phyloP scores from a whole-genome alignment of 1,139 yeast genomes.

The Starmera stellimalicola region DNA sequence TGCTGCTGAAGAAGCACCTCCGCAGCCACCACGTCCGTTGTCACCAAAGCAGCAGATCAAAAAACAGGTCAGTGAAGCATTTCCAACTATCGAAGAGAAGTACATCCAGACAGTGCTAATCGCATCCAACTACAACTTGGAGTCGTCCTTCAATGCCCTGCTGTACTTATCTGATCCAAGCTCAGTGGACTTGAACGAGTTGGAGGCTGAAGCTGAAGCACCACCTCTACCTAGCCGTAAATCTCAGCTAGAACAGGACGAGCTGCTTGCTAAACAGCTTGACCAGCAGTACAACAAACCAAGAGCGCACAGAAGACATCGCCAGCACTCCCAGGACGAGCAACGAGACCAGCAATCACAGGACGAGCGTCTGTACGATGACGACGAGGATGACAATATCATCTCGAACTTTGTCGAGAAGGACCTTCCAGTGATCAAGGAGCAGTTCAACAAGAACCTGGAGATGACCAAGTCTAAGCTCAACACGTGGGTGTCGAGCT shows the following conservation, averaged over 20 bases:
- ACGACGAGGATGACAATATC: conserved; percentile 39
- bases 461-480: conserved; percentile 78
- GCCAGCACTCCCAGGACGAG: conserved; percentile 27
- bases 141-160: conserved; percentile 83
- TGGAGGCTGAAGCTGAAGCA: conserved; percentile 27
- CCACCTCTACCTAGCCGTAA: conserved; percentile 16
- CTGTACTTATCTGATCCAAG: conserved; percentile 73
- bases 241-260: conserved; percentile 64
- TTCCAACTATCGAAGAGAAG: conserved; percentile 65
- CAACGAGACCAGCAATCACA: conserved; percentile 39
- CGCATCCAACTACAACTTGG: conserved; percentile 75
- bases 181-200: conserved; percentile 49
- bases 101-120: conserved; percentile 70
- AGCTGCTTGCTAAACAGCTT: conserved; percentile 68
- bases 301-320: conserved; percentile 17
- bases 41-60: conserved; percentile 47
- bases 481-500: conserved; percentile 72
- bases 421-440: conserved; percentile 57
- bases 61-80: conserved; percentile 63
- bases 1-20: conserved; percentile 29
- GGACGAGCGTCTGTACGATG: conserved; percentile 16
- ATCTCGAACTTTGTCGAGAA: conserved; percentile 58
- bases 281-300: conserved; percentile 55
- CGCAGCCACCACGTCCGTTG: conserved; percentile 51
- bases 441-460: conserved; percentile 64